These are phyloP conservation scores for Porpolomopsis calyptriformis DNA, from an alignment of 768 basidiomycete genomes.

Conservation along the genomic window DNA sequence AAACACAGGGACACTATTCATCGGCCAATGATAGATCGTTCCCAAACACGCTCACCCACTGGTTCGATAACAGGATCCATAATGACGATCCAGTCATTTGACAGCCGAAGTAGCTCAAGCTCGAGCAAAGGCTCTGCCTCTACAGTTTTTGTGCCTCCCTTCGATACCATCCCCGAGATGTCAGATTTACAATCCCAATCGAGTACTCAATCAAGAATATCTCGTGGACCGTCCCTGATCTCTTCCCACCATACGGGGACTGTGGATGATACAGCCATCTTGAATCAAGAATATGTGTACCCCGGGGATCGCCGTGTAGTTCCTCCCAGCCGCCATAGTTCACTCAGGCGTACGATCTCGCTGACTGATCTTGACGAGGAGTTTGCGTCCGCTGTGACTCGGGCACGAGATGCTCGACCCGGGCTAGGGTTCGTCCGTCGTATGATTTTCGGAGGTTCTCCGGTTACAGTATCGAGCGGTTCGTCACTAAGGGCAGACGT, in stretches of 20 bases:
- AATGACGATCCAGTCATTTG: constrained; percentile 55
- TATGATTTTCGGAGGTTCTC: constrained; percentile 40
- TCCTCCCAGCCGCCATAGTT: constrained; percentile 42
- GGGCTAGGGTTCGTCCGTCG: constrained; percentile 26
- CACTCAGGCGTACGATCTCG: constrained; percentile 51
- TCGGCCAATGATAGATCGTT: constrained; percentile 43
- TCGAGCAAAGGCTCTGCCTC: constrained; percentile 51
- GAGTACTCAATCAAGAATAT: constrained; percentile 22
- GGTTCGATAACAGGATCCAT: constrained; percentile 48
- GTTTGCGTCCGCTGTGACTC: constrained; percentile 42
- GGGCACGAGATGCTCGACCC: constrained; percentile 30
- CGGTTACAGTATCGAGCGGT: constrained; percentile 66
- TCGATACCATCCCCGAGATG: constrained; percentile 61
- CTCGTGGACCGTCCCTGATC: constrained; percentile 35
- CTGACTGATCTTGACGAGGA: constrained; percentile 60
- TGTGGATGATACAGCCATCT: constrained; percentile 64
- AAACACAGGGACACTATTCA: constrained; percentile 78
- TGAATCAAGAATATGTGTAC: constrained; percentile 55
- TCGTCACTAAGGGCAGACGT: constrained; percentile 36
- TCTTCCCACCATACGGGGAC: constrained; percentile 55
- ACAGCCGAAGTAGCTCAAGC: constrained; percentile 29
- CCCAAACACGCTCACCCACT: constrained; percentile 39
- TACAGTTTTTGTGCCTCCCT: constrained; percentile 68
- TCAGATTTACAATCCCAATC: constrained; percentile 41
- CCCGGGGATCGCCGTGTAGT: constrained; percentile 67